Evolutionary conservation across 2,329 filamentous ascomycete genomes (phyloP).

Genomic region (Aspergillus awamori): DNA sequence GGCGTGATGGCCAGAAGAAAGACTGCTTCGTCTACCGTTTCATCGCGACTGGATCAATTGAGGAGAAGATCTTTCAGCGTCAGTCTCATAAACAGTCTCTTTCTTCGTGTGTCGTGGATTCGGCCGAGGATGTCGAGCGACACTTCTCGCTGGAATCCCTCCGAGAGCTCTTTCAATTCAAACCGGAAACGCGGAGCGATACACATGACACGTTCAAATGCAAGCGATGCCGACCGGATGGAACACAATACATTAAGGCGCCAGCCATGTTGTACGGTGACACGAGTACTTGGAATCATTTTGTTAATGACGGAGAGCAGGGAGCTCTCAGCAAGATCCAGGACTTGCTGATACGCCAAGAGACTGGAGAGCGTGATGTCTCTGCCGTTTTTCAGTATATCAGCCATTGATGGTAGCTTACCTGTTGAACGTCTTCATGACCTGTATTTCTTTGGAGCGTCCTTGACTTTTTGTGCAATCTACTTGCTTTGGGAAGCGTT

Average conservation of each 20-base stretch:
- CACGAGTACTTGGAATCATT: constrained; percentile 99
- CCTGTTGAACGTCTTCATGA: neutral
- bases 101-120: constrained; percentile 94
- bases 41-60: constrained; percentile 95
- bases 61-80: constrained; percentile 98
- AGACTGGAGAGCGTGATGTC: constrained; percentile 75
- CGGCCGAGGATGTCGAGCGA: constrained; percentile 92
- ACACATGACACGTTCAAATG: constrained; percentile 99
- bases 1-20: constrained; percentile 98
- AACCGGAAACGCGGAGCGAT: constrained; percentile 80
- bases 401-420: constrained; percentile 65
- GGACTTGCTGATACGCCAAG: constrained; percentile 85
- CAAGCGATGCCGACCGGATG: constrained; percentile 87
- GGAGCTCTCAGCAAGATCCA: constrained; percentile 79
- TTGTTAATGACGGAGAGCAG: constrained; percentile 72
- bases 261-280: constrained; percentile 96
- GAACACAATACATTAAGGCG: constrained; percentile 84
- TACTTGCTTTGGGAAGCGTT: neutral
- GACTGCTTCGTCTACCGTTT: constrained; percentile 99
- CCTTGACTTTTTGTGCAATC: constrained; percentile 5
- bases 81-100: constrained; percentile 98
- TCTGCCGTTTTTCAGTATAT: constrained; percentile 99
- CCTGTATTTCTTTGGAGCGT: neutral
- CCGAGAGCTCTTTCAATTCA: constrained; percentile 92
- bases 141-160: constrained; percentile 93